These are phyloP conservation scores for Paraleonurus japonicus DNA, from an alignment of 257 asterid genomes.

Conservation along the genomic window DNA sequence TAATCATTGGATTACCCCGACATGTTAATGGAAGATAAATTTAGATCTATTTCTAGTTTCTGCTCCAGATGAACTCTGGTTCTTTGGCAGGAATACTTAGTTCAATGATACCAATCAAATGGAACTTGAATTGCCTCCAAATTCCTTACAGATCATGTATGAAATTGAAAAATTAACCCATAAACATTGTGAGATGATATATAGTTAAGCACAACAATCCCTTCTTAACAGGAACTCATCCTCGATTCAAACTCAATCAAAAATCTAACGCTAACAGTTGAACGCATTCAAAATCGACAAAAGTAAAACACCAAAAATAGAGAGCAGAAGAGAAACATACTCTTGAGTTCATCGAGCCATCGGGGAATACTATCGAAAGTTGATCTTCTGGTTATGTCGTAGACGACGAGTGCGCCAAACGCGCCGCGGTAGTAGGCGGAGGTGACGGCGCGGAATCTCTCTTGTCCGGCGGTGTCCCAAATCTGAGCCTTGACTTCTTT, in stretches of 20 bases:
- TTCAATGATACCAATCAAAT: not conserved
- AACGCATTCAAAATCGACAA: not conserved
- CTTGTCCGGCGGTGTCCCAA: slow-evolving; percentile 86
- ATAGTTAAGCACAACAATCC: not conserved
- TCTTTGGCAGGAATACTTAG: not conserved
- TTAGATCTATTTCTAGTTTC: slow-evolving; percentile 29
- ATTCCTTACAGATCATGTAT: slow-evolving; percentile 1
- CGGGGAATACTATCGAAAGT: slow-evolving; percentile 72
- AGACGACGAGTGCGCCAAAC: slow-evolving; percentile 68
- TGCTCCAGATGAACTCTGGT: slow-evolving; percentile 4
- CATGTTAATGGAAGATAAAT: not conserved
- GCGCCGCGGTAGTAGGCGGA: slow-evolving; percentile 85
- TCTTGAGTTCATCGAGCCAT: slow-evolving; percentile 74
- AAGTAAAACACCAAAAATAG: not conserved
- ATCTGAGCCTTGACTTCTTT: slow-evolving; percentile 82
- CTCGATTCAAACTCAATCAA: slow-evolving; percentile 8
- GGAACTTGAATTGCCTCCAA: slow-evolving; percentile 10
- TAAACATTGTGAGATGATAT: not conserved
- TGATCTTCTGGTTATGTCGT: slow-evolving; percentile 53
- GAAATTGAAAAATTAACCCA: not conserved
- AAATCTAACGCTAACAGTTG: not conserved
- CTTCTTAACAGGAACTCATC: not conserved
- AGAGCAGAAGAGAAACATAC: slow-evolving; percentile 30
- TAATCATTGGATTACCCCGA: not conserved
- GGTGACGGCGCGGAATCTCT: slow-evolving; percentile 75